These are phyloP conservation scores for Apiospora marii DNA, from an alignment of 2,329 filamentous ascomycete genomes.

Conservation along the genomic window DNA sequence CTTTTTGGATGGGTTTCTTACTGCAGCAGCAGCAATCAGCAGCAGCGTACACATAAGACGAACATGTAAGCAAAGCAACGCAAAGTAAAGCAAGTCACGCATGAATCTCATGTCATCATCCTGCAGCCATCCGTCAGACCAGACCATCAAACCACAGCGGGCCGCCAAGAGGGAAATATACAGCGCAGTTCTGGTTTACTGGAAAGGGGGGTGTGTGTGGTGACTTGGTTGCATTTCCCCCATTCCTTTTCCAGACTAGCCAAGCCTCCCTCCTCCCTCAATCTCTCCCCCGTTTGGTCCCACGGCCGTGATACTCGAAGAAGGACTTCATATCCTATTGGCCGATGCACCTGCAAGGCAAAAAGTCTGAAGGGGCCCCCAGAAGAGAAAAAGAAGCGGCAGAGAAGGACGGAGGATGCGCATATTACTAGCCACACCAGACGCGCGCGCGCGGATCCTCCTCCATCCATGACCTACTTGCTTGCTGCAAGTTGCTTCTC, in stretches of 20 bases:
- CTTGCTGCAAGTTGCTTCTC: neutral
- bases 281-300: neutral
- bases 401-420: neutral
- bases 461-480: neutral
- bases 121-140: neutral
- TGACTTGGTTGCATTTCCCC: neutral
- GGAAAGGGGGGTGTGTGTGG: neutral
- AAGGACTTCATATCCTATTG: neutral
- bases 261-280: neutral
- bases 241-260: neutral
- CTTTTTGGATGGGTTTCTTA: neutral
- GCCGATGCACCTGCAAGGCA: neutral
- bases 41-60: neutral
- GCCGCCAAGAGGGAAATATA: neutral
- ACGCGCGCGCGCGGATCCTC: neutral
- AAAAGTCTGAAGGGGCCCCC: neutral
- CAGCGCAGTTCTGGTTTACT: neutral
- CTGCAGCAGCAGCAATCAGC: neutral
- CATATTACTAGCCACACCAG: neutral
- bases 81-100: no score
- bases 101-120: slow-evolving; percentile 1
- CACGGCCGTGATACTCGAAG: neutral
- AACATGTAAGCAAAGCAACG: neutral
- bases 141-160: neutral
- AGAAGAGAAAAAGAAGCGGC: neutral